phyloP scores from a whole-genome alignment of 2,329 filamentous ascomycete genomes.

The Hypomyces perniciosus region DNA sequence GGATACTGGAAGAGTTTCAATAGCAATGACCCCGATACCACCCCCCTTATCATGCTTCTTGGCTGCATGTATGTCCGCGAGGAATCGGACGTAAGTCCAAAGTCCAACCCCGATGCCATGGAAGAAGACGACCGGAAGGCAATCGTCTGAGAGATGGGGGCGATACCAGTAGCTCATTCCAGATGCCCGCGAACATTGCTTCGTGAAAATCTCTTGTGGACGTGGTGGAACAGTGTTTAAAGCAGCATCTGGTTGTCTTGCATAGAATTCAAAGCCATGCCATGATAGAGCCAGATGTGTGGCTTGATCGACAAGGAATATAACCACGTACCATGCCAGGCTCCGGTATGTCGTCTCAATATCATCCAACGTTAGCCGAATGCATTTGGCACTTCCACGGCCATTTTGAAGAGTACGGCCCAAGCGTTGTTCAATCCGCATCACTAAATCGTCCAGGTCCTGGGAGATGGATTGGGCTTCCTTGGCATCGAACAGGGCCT shows the following conservation, averaged over 20 bases:
- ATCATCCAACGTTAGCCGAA: slow-evolving; percentile 61
- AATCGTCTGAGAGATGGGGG: slow-evolving; percentile 45
- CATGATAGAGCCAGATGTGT: slow-evolving; percentile 40
- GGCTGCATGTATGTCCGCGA: slow-evolving; percentile 43
- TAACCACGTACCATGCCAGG: slow-evolving; percentile 57
- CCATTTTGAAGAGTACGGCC: slow-evolving; percentile 48
- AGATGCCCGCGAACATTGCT: slow-evolving; percentile 40
- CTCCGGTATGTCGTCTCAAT: slow-evolving; percentile 56
- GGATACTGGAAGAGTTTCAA: slow-evolving; percentile 62
- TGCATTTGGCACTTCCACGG: slow-evolving; percentile 46
- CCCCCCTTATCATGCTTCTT: slow-evolving; percentile 28
- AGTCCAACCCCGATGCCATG: slow-evolving; percentile 68
- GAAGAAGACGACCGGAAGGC: slow-evolving; percentile 58
- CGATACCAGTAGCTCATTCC: slow-evolving; percentile 60
- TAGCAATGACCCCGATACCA: slow-evolving; percentile 55
- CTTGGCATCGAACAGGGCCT: slow-evolving; percentile 21
- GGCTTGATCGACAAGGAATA: slow-evolving; percentile 49
- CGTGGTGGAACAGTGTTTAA: slow-evolving; percentile 52
- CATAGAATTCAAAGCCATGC: slow-evolving; percentile 48
- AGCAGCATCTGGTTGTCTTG: slow-evolving; percentile 22
- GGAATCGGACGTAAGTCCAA: slow-evolving; percentile 53
- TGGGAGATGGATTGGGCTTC: slow-evolving; percentile 19
- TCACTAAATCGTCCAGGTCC: slow-evolving; percentile 43
- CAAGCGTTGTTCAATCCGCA: slow-evolving; percentile 47
- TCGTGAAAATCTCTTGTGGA: slow-evolving; percentile 41